These are phyloP conservation scores for Annulohypoxylon truncatum DNA, from an alignment of 2,329 filamentous ascomycete genomes.

Conservation along the genomic window DNA sequence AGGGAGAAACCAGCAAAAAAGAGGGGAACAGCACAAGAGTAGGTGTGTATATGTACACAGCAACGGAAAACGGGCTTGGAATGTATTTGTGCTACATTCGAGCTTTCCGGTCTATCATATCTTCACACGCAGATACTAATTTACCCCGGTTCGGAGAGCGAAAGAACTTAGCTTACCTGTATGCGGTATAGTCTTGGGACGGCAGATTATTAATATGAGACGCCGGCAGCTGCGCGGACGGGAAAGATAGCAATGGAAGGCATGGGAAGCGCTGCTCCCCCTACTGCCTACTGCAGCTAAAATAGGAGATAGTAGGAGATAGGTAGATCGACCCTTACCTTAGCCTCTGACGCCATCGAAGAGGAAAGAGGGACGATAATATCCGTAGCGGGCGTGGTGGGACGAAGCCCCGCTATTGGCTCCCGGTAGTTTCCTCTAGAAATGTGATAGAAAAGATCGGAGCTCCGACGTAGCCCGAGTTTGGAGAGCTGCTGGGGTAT, in stretches of 20 bases:
- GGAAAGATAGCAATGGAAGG: slow-evolving; percentile 1
- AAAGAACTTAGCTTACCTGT: slow-evolving; percentile 16
- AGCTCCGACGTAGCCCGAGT: slow-evolving; percentile 31
- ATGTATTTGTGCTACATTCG: slow-evolving; percentile 6
- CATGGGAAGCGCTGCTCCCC: neutral
- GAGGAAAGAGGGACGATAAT: neutral
- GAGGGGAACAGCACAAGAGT: neutral
- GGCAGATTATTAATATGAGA: slow-evolving; percentile 31
- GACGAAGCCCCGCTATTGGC: slow-evolving; percentile 31
- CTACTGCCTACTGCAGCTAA: slow-evolving; percentile 11
- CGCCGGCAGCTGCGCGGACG: neutral
- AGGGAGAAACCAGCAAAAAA: neutral
- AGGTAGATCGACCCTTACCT: slow-evolving; percentile 14
- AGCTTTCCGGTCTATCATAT: neutral
- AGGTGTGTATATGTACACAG: neutral
- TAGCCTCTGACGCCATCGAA: slow-evolving; percentile 41
- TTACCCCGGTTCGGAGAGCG: slow-evolving; percentile 26
- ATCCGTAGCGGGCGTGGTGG: slow-evolving; percentile 29
- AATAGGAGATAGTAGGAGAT: slow-evolving; percentile 7
- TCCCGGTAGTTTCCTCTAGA: neutral
- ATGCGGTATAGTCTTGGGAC: slow-evolving; percentile 21
- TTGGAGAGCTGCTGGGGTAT: neutral
- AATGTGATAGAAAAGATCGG: slow-evolving; percentile 16
- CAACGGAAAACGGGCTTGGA: neutral
- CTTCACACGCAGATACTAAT: slow-evolving; percentile 6